Conservation (phyloP, 345 rosid species). For the Murraya koenigii region DNA sequence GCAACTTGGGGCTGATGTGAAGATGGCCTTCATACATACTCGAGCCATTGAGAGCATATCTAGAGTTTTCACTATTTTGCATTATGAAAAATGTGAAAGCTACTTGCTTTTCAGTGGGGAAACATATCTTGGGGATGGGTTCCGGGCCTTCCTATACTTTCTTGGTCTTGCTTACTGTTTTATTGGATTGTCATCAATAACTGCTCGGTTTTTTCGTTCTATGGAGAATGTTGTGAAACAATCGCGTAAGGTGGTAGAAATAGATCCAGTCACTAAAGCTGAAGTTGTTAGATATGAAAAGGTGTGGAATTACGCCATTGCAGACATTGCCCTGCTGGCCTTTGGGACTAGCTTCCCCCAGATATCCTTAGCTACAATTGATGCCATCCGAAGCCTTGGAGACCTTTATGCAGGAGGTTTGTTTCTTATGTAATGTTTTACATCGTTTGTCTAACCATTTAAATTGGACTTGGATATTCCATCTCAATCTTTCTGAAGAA, state of each 20-base stretch:
- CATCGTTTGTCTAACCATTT: neutral
- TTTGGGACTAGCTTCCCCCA: conserved; percentile 99
- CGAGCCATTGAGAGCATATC: conserved; percentile 17
- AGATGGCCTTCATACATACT: conserved; percentile 38
- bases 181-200: conserved; percentile 80
- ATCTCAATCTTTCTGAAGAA: neutral
- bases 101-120: conserved; percentile 57
- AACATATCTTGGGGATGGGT: conserved; percentile 43
- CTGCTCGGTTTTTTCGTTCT: conserved; percentile 73
- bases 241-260: conserved; percentile 61
- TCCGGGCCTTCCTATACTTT: conserved; percentile 53
- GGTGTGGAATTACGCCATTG: conserved; percentile 90
- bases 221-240: conserved; percentile 96
- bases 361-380: conserved; percentile 87
- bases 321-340: conserved; percentile 81
- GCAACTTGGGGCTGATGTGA: conserved; percentile 15
- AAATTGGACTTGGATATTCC: neutral
- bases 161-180: conserved; percentile 85
- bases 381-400: conserved; percentile 74
- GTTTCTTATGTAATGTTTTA: conserved; percentile 12
- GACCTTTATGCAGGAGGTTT: conserved; percentile 80
- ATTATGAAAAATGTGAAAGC: conserved; percentile 47
- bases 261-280: conserved; percentile 57
- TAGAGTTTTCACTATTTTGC: conserved; percentile 24
- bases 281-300: conserved; percentile 55